Evolutionary conservation across 306 rosid genomes (phyloP).

Genomic region (Malus domestica): DNA sequence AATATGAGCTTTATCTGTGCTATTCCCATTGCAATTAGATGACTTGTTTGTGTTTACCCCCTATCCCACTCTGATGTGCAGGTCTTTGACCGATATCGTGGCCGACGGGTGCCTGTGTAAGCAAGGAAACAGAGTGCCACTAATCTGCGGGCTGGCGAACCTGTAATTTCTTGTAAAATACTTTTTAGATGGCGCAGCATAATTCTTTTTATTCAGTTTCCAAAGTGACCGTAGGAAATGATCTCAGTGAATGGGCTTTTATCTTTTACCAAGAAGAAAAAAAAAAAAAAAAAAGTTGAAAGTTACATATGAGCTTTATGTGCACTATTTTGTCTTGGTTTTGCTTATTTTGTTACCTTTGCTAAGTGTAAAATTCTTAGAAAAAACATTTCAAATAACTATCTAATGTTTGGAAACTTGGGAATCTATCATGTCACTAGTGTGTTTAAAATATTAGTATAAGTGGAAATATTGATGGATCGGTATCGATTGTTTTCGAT

Average conservation of each 20-base stretch:
- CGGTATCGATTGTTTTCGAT: no score
- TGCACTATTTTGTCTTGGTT: neutral
- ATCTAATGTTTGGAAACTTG: no score
- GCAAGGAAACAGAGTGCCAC: conserved; percentile 15
- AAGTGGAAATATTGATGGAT: no score
- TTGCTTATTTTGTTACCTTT: neutral
- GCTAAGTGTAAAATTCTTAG: neutral
- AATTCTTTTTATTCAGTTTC: conserved; percentile 8
- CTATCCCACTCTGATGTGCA: conserved; percentile 32
- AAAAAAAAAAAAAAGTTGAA: neutral
- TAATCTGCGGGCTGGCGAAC: conserved; percentile 21
- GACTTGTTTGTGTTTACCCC: neutral
- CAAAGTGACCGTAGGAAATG: conserved; percentile 9
- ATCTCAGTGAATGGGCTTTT: neutral
- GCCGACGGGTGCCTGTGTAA: conserved; percentile 87
- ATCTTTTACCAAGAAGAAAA: neutral
- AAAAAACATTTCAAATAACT: no score
- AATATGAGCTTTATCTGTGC: neutral
- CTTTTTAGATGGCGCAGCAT: conserved; percentile 22
- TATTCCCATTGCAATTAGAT: neutral
- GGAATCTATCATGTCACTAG: no score
- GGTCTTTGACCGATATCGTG: conserved; percentile 76
- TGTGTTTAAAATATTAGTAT: no score
- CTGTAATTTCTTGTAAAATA: conserved; percentile 45
- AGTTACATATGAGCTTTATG: neutral